These are phyloP conservation scores for Basidiobolus meristosporus DNA, from an alignment of 371 early-diverging fungal genomes.

Conservation along the genomic window DNA sequence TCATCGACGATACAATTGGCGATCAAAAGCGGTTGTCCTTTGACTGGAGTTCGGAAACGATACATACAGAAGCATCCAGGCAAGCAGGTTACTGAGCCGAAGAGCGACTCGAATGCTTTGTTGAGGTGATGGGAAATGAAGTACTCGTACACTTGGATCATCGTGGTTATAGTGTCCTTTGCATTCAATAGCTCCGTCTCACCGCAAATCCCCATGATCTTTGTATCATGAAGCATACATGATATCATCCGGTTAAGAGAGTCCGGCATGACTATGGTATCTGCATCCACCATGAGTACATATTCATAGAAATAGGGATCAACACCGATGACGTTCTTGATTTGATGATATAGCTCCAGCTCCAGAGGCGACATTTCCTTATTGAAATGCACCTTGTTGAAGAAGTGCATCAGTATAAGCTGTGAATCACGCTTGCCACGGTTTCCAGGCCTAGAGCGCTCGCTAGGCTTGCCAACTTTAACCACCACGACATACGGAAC, in stretches of 20 bases:
- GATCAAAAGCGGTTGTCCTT: constrained; percentile 80
- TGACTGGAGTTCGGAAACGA: constrained; percentile 61
- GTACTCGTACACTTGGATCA: constrained; percentile 83
- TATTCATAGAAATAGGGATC: constrained; percentile 74
- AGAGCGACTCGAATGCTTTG: constrained; percentile 72
- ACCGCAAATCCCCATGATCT: constrained; percentile 77
- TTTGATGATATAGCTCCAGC: constrained; percentile 82
- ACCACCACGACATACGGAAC: constrained; percentile 90
- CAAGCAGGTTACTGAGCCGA: constrained; percentile 82
- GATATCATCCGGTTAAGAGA: constrained; percentile 46
- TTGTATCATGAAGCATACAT: constrained; percentile 61
- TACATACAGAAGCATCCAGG: constrained; percentile 96
- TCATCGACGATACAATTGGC: constrained; percentile 79
- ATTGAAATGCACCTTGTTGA: constrained; percentile 92
- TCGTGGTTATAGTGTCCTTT: constrained; percentile 79
- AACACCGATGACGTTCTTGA: constrained; percentile 78
- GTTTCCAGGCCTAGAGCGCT: constrained; percentile 82
- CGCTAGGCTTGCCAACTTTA: constrained; percentile 76
- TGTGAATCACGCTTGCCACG: constrained; percentile 99
- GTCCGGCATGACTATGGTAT: constrained; percentile 67
- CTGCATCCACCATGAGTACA: constrained; percentile 88
- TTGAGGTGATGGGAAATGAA: constrained; percentile 71
- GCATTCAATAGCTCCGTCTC: constrained; percentile 74
- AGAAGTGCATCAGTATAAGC: constrained; percentile 96
- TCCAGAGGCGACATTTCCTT: constrained; percentile 78